Conservation (phyloP, 2,329 filamentous ascomycete species). For the Aureobasidium namibiae region DNA sequence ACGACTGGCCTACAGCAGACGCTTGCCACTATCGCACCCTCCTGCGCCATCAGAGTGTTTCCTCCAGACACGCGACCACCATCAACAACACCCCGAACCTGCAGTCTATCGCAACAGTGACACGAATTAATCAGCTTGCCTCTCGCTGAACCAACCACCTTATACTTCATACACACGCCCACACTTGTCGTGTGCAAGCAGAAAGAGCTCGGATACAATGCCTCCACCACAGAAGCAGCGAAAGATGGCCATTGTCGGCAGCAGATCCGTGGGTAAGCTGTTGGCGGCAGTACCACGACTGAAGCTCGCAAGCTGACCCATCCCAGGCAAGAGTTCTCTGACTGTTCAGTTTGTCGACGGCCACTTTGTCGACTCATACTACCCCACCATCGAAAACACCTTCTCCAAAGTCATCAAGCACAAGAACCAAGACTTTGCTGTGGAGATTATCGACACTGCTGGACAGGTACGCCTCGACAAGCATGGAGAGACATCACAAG, state of each 20-base stretch:
- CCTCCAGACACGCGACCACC: not conserved
- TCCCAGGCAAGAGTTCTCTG: constrained; percentile 85
- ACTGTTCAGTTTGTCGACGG: constrained; percentile 96
- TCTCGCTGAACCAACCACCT: not conserved
- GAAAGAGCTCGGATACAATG: constrained; percentile 31
- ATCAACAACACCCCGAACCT: not conserved
- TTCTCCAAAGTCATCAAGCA: constrained; percentile 93
- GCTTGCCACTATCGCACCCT: not conserved
- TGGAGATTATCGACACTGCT: constrained; percentile 96
- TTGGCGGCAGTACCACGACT: not conserved
- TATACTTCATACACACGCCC: not conserved
- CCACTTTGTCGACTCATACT: constrained; percentile 98
- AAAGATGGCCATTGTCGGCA: constrained; percentile 93
- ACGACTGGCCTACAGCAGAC: not conserved
- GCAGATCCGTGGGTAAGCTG: constrained; percentile 75
- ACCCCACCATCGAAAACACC: constrained; percentile 97
- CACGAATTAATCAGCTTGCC: not conserved
- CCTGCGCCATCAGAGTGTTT: not conserved
- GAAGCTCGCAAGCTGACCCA: constrained; percentile 1
- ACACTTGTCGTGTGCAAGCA: not conserved
- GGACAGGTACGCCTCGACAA: constrained; percentile 60
- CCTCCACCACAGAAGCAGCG: constrained; percentile 71
- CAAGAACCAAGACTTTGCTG: constrained; percentile 87
- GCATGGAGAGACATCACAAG: not conserved
- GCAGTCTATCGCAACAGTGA: not conserved